These are phyloP conservation scores for Boletus sp. DNA, from an alignment of 768 basidiomycete genomes.

Conservation along the genomic window DNA sequence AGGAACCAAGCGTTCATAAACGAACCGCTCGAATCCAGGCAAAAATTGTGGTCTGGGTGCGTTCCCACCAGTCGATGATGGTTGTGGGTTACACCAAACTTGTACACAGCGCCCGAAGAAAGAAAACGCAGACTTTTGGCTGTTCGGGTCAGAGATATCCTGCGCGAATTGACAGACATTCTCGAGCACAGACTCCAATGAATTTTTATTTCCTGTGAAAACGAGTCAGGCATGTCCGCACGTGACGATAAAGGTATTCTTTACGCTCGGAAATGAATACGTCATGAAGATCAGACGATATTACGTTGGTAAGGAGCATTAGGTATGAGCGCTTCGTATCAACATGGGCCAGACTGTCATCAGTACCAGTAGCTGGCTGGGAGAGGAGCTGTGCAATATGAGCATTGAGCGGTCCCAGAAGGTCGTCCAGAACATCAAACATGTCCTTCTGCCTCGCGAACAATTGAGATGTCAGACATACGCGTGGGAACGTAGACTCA, in stretches of 20 bases:
- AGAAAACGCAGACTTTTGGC: conserved; percentile 75
- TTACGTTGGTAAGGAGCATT: conserved; percentile 72
- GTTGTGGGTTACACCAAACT: conserved; percentile 60
- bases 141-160: conserved; percentile 69
- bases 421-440: conserved; percentile 84
- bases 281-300: conserved; percentile 74
- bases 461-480: background rate
- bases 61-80: conserved; percentile 33
- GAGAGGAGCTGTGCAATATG: conserved; percentile 78
- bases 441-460: conserved; percentile 61
- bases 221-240: background rate
- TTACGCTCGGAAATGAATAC: conserved; percentile 87
- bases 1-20: conserved; percentile 84
- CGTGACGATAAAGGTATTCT: conserved; percentile 26
- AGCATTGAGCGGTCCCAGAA: conserved; percentile 79
- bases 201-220: conserved; percentile 54
- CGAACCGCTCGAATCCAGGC: conserved; percentile 89
- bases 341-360: conserved; percentile 72
- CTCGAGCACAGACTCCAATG: conserved; percentile 72
- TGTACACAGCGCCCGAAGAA: conserved; percentile 71
- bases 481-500: conserved; percentile 27
- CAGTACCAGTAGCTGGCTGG: conserved; percentile 82
- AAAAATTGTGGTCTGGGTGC: conserved; percentile 40
- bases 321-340: conserved; percentile 91
- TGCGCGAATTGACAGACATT: conserved; percentile 69